phyloP scores from a whole-genome alignment of 768 basidiomycete genomes.

The Tephrocybe sp. region DNA sequence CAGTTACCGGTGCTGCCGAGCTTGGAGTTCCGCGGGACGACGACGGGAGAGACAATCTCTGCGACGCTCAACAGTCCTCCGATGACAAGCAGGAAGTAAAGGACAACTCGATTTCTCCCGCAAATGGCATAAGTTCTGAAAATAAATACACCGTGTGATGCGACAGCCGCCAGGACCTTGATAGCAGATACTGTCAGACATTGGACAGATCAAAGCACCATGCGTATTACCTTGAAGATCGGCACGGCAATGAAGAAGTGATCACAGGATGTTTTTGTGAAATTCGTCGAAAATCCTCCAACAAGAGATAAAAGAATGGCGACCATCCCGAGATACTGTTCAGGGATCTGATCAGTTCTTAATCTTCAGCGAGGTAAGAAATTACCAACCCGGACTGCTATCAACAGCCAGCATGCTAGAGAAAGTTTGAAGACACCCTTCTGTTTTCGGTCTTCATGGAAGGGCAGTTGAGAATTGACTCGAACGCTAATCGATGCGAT shows the following conservation, averaged over 20 bases:
- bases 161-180: constrained; percentile 20
- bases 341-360: neutral
- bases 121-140: constrained; percentile 22
- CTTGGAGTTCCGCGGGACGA: constrained; percentile 17
- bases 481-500: neutral
- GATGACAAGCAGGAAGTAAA: constrained; percentile 17
- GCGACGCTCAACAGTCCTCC: constrained; percentile 17
- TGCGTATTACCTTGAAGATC: constrained; percentile 12
- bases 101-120: constrained; percentile 8
- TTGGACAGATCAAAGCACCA: neutral
- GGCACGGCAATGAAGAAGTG: constrained; percentile 17
- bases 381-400: constrained; percentile 12
- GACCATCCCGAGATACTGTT: constrained; percentile 21
- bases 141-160: constrained; percentile 20
- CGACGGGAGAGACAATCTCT: constrained; percentile 19
- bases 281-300: constrained; percentile 17
- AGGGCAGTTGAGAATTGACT: neutral
- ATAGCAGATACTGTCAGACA: neutral
- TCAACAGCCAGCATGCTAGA: constrained; percentile 18
- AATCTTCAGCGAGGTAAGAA: neutral
- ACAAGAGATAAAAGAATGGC: constrained; percentile 16
- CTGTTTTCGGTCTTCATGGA: constrained; percentile 16
- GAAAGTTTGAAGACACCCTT: constrained; percentile 16
- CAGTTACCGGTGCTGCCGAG: constrained; percentile 17
- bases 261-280: constrained; percentile 13